Conservation (phyloP, 2,329 filamentous ascomycete genomes). For the Pleurostoma richardsiae region DNA sequence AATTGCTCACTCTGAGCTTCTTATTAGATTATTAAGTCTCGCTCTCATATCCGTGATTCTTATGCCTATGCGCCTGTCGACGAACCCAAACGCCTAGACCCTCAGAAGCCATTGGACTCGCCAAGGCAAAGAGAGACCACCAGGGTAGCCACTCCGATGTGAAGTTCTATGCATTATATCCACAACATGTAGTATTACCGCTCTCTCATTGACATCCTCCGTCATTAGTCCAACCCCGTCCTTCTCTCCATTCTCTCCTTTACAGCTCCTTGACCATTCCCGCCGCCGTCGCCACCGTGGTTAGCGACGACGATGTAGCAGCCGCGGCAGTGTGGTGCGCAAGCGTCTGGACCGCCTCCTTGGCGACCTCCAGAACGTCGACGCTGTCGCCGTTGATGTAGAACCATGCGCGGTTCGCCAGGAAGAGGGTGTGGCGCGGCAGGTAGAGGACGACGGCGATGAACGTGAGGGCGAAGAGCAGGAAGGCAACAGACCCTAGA, state of each 20-base stretch:
- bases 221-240: no score
- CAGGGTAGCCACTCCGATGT: no score
- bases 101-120: no score
- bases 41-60: no score
- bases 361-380: conserved; percentile 41
- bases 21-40: no score
- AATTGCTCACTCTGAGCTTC: no score
- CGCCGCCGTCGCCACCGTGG: conserved; percentile 19
- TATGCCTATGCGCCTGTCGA: no score
- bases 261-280: conserved; percentile 17
- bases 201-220: no score
- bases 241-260: background rate
- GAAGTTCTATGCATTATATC: no score
- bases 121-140: no score
- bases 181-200: no score
- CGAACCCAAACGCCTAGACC: no score
- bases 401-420: conserved; percentile 85
- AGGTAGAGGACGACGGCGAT: conserved; percentile 90
- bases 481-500: conserved; percentile 84
- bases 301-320: conserved; percentile 21
- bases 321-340: conserved; percentile 8
- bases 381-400: conserved; percentile 83
- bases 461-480: conserved; percentile 78
- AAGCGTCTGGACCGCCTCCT: conserved; percentile 33
- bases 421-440: conserved; percentile 79